phyloP scores from a whole-genome alignment of 148 eudicot genomes.

The Salicornia ramosissima region DNA sequence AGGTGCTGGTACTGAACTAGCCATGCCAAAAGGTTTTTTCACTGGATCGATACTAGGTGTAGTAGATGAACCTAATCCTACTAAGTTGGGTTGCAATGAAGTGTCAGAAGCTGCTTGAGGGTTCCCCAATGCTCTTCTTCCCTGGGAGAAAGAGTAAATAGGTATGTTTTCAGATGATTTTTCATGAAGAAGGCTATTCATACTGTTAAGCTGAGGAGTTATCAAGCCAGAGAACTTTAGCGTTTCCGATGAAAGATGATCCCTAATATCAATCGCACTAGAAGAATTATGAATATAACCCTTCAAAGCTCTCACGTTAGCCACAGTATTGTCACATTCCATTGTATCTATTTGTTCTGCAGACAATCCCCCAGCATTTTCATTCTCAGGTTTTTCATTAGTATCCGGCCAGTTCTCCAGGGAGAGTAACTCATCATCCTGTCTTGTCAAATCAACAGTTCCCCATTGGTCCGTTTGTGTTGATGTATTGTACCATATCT shows the following conservation, averaged over 20 bases:
- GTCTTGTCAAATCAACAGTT: conserved; percentile 40
- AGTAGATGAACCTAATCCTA: conserved; percentile 62
- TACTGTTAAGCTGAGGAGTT: conserved; percentile 67
- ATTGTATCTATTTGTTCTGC: conserved; percentile 30
- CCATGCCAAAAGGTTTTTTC: conserved; percentile 69
- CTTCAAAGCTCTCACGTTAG: conserved; percentile 44
- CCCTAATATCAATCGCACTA: conserved; percentile 45
- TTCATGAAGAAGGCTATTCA: conserved; percentile 61
- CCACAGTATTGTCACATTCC: conserved; percentile 39
- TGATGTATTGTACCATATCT: conserved; percentile 92
- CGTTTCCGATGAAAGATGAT: conserved; percentile 61
- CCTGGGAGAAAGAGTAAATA: conserved; percentile 76
- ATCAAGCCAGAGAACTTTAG: conserved; percentile 79
- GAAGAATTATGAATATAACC: conserved; percentile 48
- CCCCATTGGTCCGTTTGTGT: conserved; percentile 58
- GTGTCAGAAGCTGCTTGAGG: conserved; percentile 66
- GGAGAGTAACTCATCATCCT: conserved; percentile 55
- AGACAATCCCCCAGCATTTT: conserved; percentile 27
- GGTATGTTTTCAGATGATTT: conserved; percentile 91
- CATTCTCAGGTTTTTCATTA: conserved; percentile 31
- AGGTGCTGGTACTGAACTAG: conserved; percentile 70
- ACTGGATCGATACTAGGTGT: conserved; percentile 74
- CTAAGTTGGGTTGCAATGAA: conserved; percentile 44
- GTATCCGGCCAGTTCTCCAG: conserved; percentile 61
- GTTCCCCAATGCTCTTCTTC: conserved; percentile 50